phyloP scores from a whole-genome alignment of 768 basidiomycete species.

The Cystobasidium tubakii region DNA sequence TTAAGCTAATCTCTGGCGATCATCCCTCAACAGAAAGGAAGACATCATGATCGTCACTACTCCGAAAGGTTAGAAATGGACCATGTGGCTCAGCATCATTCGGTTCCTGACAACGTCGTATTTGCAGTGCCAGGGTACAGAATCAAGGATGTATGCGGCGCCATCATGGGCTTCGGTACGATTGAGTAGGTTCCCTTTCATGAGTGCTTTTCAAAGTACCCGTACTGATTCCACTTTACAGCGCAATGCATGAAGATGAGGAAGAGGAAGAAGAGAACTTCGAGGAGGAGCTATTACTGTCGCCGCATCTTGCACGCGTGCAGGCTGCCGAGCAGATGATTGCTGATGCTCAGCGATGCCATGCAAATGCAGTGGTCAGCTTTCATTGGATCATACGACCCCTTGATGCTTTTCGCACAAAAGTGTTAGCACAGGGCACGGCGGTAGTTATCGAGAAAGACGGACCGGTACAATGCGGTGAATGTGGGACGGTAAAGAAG shows the following conservation, averaged over 20 bases:
- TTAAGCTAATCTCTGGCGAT: too few species aligned
- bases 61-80: background rate
- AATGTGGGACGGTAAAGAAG: slow-evolving; percentile 27
- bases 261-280: slow-evolving; percentile 8
- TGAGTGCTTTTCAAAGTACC: too few species aligned
- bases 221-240: background rate
- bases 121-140: background rate
- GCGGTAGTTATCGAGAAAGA: slow-evolving; percentile 16
- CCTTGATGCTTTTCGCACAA: background rate
- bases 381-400: slow-evolving; percentile 1
- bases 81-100: background rate
- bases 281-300: background rate
- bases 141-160: slow-evolving; percentile 14
- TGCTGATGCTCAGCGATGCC: background rate
- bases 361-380: slow-evolving; percentile 19
- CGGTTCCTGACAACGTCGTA: background rate
- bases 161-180: background rate
- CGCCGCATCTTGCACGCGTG: background rate
- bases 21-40: slow-evolving; percentile 13
- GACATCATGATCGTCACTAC: slow-evolving; percentile 12
- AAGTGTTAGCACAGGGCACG: slow-evolving; percentile 20
- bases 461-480: background rate
- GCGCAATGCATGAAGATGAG: background rate
- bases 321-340: slow-evolving; percentile 18
- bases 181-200: slow-evolving; percentile 7